Evolutionary conservation across 345 rosid genomes (phyloP).

Genomic region (Murraya paniculata): DNA sequence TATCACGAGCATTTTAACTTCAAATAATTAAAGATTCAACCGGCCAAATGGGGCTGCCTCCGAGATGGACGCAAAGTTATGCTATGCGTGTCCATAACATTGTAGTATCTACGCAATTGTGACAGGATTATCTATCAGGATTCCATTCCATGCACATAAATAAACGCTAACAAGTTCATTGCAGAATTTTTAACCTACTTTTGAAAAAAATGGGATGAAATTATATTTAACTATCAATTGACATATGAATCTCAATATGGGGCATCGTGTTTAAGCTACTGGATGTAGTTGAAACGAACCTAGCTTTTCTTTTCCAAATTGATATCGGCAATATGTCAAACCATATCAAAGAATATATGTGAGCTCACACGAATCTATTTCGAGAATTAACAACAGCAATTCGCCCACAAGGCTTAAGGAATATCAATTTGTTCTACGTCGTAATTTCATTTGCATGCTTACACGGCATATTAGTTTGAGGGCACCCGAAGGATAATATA

Average conservation of each 20-base stretch:
- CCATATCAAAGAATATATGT: neutral
- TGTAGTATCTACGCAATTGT: neutral
- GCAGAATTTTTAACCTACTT: neutral
- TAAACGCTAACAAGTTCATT: neutral
- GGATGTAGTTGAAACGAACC: neutral
- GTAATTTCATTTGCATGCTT: no score
- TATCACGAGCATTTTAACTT: neutral
- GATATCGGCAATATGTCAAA: neutral
- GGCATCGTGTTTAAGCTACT: constrained; percentile 5
- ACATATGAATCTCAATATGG: neutral
- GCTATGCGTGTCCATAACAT: neutral
- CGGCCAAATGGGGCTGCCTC: constrained; percentile 2
- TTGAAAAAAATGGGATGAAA: neutral
- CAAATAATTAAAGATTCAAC: constrained; percentile 2
- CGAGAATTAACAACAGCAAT: neutral
- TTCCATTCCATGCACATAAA: neutral
- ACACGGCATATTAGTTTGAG: no score
- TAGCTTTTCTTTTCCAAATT: neutral
- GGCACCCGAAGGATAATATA: neutral
- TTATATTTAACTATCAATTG: neutral
- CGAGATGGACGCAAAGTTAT: neutral
- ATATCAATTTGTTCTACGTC: no score
- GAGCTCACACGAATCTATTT: neutral
- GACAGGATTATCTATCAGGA: neutral
- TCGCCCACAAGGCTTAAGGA: no score